These are phyloP conservation scores for Hemisphaericaspora xylanilytica DNA, from an alignment of 1,139 yeast genomes.

Conservation along the genomic window DNA sequence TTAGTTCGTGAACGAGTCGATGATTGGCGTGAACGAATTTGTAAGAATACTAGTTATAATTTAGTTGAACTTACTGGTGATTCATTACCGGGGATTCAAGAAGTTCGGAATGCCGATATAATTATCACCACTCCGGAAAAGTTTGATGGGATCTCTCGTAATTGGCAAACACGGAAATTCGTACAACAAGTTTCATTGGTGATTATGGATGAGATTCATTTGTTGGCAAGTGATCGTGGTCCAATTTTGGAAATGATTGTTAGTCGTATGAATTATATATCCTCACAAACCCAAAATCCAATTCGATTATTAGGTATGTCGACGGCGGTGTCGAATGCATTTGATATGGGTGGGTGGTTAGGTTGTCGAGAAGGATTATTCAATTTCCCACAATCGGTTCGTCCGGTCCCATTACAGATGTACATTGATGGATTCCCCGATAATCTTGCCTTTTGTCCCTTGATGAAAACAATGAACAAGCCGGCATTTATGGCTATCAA, in stretches of 20 bases:
- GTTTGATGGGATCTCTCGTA: constrained; percentile 97
- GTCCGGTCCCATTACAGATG: constrained; percentile 98
- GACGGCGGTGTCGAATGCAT: constrained; percentile 96
- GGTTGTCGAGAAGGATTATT: constrained; percentile 87
- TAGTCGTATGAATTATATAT: constrained; percentile 92
- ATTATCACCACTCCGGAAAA: constrained; percentile 97
- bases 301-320: constrained; percentile 90
- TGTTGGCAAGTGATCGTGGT: constrained; percentile 96
- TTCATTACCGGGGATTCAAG: constrained; percentile 84
- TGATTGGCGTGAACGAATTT: constrained; percentile 82
- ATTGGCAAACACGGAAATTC: constrained; percentile 93
- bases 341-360: constrained; percentile 98
- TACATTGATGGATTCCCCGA: constrained; percentile 97
- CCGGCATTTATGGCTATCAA: constrained; percentile 97
- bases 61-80: constrained; percentile 97
- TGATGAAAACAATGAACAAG: constrained; percentile 97
- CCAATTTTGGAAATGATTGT: constrained; percentile 98
- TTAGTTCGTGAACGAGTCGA: constrained; percentile 94
- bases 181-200: constrained; percentile 89
- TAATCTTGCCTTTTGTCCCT: constrained; percentile 87
- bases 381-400: constrained; percentile 91
- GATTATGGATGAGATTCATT: constrained; percentile 97
- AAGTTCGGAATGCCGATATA: constrained; percentile 85
- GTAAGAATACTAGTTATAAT: constrained; percentile 58
- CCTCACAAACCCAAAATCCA: constrained; percentile 71